Percentiles rank a stretch among this genome's conserved stretches.
These are phyloP conservation scores for Gloeostereum incarnatum DNA, from an alignment of 768 basidiomycete genomes.

Conservation along the genomic window DNA sequence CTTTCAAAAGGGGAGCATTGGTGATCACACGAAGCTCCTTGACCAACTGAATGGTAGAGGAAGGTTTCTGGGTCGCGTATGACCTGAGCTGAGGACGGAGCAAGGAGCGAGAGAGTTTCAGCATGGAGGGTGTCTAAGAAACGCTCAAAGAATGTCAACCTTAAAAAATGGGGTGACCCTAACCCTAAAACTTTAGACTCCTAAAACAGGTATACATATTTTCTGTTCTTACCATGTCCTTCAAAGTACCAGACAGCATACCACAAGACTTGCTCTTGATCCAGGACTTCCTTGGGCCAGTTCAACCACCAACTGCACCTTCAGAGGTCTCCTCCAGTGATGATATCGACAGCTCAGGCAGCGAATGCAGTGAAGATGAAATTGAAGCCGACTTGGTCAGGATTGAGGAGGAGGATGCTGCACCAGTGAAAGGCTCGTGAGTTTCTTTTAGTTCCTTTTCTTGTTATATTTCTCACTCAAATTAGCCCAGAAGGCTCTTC, in stretches of 20 bases:
- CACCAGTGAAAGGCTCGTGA: no score
- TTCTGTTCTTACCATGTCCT: constrained; percentile 23
- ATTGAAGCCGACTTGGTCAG: constrained; percentile 54
- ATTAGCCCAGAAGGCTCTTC: constrained; percentile 20
- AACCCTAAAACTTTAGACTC: neutral
- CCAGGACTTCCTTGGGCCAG: constrained; percentile 46
- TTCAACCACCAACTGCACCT: constrained; percentile 7
- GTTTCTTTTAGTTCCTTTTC: no score
- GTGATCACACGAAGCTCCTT: constrained; percentile 78
- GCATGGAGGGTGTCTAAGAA: no score
- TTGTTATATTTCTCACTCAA: no score
- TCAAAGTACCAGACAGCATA: constrained; percentile 51
- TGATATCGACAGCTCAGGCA: constrained; percentile 42
- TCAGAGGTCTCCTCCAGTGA: neutral
- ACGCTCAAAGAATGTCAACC: no score
- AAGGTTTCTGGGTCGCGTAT: constrained; percentile 47
- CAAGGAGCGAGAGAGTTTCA: constrained; percentile 10
- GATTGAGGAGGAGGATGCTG: constrained; percentile 27
- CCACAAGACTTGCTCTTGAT: constrained; percentile 75
- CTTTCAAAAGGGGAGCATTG: constrained; percentile 79
- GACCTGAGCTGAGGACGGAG: constrained; percentile 16
- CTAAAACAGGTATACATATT: no score
- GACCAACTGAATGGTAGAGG: constrained; percentile 68
- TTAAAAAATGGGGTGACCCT: no score
- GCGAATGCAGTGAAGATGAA: constrained; percentile 60